phyloP scores from a whole-genome alignment of 2,329 filamentous ascomycete genomes.

The Alternaria alternata region DNA sequence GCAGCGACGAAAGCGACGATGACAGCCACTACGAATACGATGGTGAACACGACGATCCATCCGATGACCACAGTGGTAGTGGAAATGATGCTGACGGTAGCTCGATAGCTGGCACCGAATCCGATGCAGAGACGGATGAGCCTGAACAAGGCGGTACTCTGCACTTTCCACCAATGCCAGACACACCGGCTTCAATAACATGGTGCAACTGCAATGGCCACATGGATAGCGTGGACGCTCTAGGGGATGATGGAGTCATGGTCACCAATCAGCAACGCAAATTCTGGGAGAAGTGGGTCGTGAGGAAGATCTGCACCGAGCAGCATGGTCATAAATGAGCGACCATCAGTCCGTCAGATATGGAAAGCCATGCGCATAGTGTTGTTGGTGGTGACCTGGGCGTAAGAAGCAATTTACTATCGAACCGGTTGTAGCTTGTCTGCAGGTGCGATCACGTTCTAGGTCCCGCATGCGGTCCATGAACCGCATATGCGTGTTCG shows the following conservation, averaged over 20 bases:
- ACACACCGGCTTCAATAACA: constrained; percentile 56
- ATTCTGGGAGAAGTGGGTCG: constrained; percentile 64
- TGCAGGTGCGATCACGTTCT: constrained; percentile 23
- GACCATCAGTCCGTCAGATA: not conserved
- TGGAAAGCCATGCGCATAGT: not conserved
- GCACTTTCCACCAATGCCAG: constrained; percentile 57
- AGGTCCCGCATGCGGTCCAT: constrained; percentile 20
- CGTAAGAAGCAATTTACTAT: constrained; percentile 10
- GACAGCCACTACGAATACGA: constrained; percentile 48
- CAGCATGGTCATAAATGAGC: constrained; percentile 51
- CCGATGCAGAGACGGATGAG: constrained; percentile 47
- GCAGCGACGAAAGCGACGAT: constrained; percentile 50
- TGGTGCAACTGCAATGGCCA: constrained; percentile 58
- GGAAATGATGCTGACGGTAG: constrained; percentile 46
- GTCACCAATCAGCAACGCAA: constrained; percentile 61
- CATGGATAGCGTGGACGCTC: constrained; percentile 54
- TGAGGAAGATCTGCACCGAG: constrained; percentile 56
- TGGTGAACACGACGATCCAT: constrained; percentile 33
- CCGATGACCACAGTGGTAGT: constrained; percentile 35
- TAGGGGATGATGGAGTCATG: constrained; percentile 58
- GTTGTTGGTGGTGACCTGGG: constrained; percentile 5
- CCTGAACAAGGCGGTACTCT: constrained; percentile 52
- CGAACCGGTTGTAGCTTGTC: constrained; percentile 4
- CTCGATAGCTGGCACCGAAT: constrained; percentile 44
- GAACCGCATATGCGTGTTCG: constrained; percentile 24